Base-by-base conservation (phyloP, 129 eudicot species). In the Pittosporum tobira region DNA sequence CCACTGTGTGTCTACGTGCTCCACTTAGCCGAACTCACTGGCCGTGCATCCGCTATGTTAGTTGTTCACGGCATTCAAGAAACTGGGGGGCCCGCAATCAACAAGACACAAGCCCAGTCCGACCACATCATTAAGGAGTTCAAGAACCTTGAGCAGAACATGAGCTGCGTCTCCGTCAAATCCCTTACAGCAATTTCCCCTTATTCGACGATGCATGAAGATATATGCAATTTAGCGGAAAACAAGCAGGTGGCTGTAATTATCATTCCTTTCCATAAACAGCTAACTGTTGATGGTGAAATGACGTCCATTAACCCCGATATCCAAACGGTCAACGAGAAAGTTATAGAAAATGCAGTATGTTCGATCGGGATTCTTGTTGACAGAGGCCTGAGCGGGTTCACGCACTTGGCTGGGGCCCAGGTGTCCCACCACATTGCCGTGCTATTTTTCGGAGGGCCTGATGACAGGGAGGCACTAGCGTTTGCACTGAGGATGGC, bases 321-420 rank as follows among this genome's bases (percentile, higher is more conserved):
- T 27, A 28, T 73, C 50, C 50, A 43, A 46, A 44, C 3, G 15
- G 54, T 73, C 30, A 73, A 73, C 68, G 68, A 59, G 26, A 65
- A 67, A 10, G 67, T 73, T 16, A 21, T 66, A 15, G 59, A 19
- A 15, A 58, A 66, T 8, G 62, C 57, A 28, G 62, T 66, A 8
- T 73, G 78, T 56, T 73, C 78, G 0, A 54, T 73, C 3, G 78
- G 78, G 7, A 60, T 73, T 47, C 68, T 73, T 29, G 50, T 73
- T 13, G 78, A 73, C 37, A 49, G 77, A 44, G 77, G 77, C 48
- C 66, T 65, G 3, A 44, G 48, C 21, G 66, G 66, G 11, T 15
- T 27, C 43, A 15, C 34, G 1, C 27, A 40, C 4, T 5, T 44
- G 25, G 29, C 52, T 16, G 44, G 4, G 11, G 9, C 6, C 1